Base-by-base conservation (phyloP, 139 green algal genomes). In the Helicosporidium sp. region DNA sequence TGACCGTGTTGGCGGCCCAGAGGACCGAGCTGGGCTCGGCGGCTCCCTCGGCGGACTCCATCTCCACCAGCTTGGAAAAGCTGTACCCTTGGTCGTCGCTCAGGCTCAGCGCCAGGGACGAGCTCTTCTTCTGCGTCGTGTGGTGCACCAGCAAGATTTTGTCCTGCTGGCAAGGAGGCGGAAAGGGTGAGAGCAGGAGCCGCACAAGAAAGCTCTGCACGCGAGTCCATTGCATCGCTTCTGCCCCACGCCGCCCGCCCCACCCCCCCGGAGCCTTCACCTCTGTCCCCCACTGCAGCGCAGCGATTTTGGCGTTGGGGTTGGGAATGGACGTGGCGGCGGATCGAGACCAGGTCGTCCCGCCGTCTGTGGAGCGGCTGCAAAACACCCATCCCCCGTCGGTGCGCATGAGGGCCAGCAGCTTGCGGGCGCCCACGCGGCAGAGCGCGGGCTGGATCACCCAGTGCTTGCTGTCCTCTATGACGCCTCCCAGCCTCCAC, bases 381-480 rank as follows among this genome's bases (percentile, higher is more conserved):
- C 46, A 8, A 36, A 57, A 68, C 19, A 57, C 50, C 53, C 51
- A 36, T 22, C 45, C 45, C 53, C 48, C 53, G 53, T 36, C 48
- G 26, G 44, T 37, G 17, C 55, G 29, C 25, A 62, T 57, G 35
- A 62, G 46, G 43, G 54, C 54, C 15, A 62, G 23, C 4, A 62
- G 41, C 17, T 39, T 22, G 23, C 44, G 35, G 19, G 56, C 42
- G 4, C 20, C 40, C 12, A 26, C 37, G 39, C 48, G 25, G 40
- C 54, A 50, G 33, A 70, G 41, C 13, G 34, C 44, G 0, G 61
- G 61, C 29, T 70, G 41, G 26, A 68, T 64, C 43, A 70, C 45
- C 62, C 62, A 70, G 17, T 51, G 63, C 24, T 52, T 58, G 25
- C 31, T 15, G 40, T 57, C 50, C 34, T 54, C 28, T 2, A 70